Base-by-base conservation (phyloP, 495 filamentous ascomycete species). In the Lasiosphaeriaceae sp. region DNA sequence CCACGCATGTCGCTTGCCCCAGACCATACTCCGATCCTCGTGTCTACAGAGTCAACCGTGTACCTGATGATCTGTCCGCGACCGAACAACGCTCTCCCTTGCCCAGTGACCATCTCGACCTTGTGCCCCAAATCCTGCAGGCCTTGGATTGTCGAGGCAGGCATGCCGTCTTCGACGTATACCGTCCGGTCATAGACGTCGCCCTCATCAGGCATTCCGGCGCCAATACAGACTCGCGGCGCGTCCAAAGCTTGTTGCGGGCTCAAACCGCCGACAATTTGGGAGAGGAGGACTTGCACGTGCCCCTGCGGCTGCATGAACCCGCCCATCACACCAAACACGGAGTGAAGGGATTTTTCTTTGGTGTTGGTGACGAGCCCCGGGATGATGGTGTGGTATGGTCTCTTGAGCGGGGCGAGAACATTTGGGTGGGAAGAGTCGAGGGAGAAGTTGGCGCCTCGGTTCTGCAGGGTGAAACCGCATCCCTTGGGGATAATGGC, bases 301-400 rank as follows among this genome's bases (percentile, higher is more conserved):
- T 98, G 94, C 11, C 94, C 94, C 75, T 97, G 94, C 0, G 94
- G 94, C 76, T 98, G 94, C 95, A 98, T 97, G 72, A 92, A 96
- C 31, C 94, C 94, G 58, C 94, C 94, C 94, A 97, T 97, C 48
- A 96, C 92, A 47, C 94, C 95, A 61, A 90, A 96, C 0, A 96
- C 90, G 39, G 83, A 84, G 66, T 96, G 88, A 55, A 98, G 71
- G 17, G 77, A 83, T 19, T 80, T 80, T 60, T 93, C 90, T 16
- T 73, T 77, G 1, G 82, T 65, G 58, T 91, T 88, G 3, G 94
- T 97, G 47, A 94, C 82, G 69, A 97, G 80, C 0, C 89, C 92
- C 0, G 94, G 92, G 65, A 98, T 98, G 71, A 98, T 97, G 52
- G 94, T 98, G 67, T 97, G 95, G 69, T 97, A 98, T 0, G 94